Evolutionary conservation across 2,329 filamentous ascomycete species (phyloP).

Genomic region (Cladosporium sp.): DNA sequence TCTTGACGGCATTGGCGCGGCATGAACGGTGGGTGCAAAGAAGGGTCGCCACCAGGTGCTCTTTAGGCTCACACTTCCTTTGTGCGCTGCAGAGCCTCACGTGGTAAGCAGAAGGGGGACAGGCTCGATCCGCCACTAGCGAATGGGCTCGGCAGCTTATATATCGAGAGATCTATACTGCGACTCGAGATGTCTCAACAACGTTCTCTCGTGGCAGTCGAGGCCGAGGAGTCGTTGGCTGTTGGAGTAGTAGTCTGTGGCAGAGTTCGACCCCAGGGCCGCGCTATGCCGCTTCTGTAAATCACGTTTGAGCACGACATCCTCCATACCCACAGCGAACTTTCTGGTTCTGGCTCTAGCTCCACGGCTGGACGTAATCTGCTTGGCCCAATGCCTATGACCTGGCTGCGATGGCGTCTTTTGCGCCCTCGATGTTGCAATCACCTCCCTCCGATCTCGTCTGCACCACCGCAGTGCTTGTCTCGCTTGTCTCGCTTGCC

Average conservation of each 20-base stretch:
- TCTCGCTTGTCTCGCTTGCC: neutral
- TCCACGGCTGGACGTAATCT: conserved; percentile 21
- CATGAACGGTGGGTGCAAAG: neutral
- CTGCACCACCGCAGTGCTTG: conserved; percentile 5
- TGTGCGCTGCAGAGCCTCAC: neutral
- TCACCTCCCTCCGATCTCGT: conserved; percentile 10
- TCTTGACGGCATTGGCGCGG: conserved; percentile 3
- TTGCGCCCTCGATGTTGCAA: conserved; percentile 16
- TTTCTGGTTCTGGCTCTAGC: conserved; percentile 14
- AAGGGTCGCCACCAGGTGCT: neutral
- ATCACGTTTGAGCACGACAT: conserved; percentile 16
- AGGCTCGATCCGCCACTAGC: neutral
- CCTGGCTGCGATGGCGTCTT: conserved; percentile 20
- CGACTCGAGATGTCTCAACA: neutral
- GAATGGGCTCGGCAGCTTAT: neutral
- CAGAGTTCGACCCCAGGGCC: conserved; percentile 1
- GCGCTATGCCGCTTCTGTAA: neutral
- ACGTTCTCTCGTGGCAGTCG: neutral
- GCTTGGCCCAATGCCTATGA: conserved; percentile 20
- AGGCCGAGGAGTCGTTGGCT: neutral
- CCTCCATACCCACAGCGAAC: conserved; percentile 8
- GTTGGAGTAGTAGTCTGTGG: neutral
- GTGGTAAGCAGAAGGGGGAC: neutral
- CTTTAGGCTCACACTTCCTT: neutral
- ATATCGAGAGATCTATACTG: neutral